Percentiles rank a stretch among this genome's conserved stretches.
These are phyloP conservation scores for Trichosporon sp. DNA, from an alignment of 1,284 basidiomycete species.

Conservation along the genomic window DNA sequence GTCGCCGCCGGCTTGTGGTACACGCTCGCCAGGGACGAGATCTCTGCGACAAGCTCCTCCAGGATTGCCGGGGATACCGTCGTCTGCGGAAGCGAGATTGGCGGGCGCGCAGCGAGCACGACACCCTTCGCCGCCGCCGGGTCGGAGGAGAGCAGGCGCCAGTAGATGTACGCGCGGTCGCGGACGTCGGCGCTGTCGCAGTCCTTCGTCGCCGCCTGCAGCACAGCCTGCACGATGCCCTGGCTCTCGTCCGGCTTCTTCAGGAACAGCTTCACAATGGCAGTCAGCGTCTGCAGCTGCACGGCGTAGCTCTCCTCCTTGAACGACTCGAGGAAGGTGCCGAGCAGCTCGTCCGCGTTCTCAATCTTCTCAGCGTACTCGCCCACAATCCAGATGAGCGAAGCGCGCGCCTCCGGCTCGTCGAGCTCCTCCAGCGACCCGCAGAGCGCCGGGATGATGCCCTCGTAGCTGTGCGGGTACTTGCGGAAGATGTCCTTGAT, in stretches of 20 bases:
- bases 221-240: slow-evolving; percentile 85
- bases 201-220: slow-evolving; percentile 97
- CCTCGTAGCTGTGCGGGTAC: slow-evolving; percentile 95
- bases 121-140: slow-evolving; percentile 91
- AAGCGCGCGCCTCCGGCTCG: slow-evolving; percentile 92
- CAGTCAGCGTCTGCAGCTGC: slow-evolving; percentile 90
- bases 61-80: slow-evolving; percentile 85
- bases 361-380: slow-evolving; percentile 96
- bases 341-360: slow-evolving; percentile 90
- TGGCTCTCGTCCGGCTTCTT: slow-evolving; percentile 89
- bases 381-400: slow-evolving; percentile 97
- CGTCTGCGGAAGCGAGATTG: slow-evolving; percentile 85
- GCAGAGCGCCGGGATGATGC: slow-evolving; percentile 87
- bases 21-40: slow-evolving; percentile 82
- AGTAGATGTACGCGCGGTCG: slow-evolving; percentile 93
- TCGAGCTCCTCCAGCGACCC: slow-evolving; percentile 87
- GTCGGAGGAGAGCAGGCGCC: slow-evolving; percentile 88
- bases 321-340: slow-evolving; percentile 86
- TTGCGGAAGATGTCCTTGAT: slow-evolving; percentile 97
- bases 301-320: slow-evolving; percentile 86
- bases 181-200: slow-evolving; percentile 95
- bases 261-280: slow-evolving; percentile 93
- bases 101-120: slow-evolving; percentile 83
- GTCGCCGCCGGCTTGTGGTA: slow-evolving; percentile 95
- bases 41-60: slow-evolving; percentile 84